These are phyloP conservation scores for Curvularia eragrostidis DNA, from an alignment of 2,329 filamentous ascomycete species.

Conservation along the genomic window DNA sequence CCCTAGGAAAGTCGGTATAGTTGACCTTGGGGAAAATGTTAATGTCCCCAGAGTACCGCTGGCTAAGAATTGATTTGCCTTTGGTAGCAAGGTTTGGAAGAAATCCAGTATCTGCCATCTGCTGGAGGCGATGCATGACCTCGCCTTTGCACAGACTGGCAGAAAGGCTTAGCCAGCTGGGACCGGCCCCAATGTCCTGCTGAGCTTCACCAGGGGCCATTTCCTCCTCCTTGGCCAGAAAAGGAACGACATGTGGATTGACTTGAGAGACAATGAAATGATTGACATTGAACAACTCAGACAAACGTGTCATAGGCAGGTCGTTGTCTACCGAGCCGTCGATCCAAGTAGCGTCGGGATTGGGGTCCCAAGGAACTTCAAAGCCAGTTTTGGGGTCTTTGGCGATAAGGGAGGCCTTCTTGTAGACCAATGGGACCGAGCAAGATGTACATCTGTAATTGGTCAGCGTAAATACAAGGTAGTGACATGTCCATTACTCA, in stretches of 20 bases:
- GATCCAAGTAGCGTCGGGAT: constrained; percentile 79
- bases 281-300: constrained; percentile 97
- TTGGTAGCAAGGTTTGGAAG: constrained; percentile 82
- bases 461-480: constrained; percentile 17
- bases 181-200: constrained; percentile 49
- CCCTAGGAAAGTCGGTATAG: constrained; percentile 73
- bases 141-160: constrained; percentile 80
- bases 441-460: constrained; percentile 77
- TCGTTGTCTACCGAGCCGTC: constrained; percentile 96
- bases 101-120: constrained; percentile 79
- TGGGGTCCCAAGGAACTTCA: constrained; percentile 83
- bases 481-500: constrained; percentile 47
- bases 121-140: constrained; percentile 78
- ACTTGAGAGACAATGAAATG: constrained; percentile 98
- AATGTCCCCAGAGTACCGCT: constrained; percentile 94
- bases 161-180: constrained; percentile 69
- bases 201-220: constrained; percentile 49
- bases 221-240: constrained; percentile 76
- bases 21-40: constrained; percentile 86
- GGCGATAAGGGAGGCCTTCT: constrained; percentile 76
- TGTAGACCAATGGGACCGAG: constrained; percentile 87
- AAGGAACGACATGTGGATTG: constrained; percentile 91
- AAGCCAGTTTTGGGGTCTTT: constrained; percentile 84
- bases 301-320: constrained; percentile 84
- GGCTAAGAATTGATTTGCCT: constrained; percentile 78